Evolutionary conservation across 73 alveolate genomes (phyloP).

Genomic region (Uronychia setigera): DNA sequence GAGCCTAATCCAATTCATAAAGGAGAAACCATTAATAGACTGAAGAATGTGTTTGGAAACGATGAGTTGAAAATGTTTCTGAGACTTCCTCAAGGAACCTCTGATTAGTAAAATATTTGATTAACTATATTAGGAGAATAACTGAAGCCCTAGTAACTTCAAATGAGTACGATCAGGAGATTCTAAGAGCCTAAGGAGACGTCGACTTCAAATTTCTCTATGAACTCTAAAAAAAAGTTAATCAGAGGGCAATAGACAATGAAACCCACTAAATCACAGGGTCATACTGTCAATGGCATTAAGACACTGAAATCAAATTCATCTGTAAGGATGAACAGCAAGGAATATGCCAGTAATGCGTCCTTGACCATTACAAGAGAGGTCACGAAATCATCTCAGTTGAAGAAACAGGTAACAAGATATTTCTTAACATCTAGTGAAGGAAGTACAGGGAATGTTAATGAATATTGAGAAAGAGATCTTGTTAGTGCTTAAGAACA

Average conservation of each 20-base stretch:
- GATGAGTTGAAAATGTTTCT: not conserved
- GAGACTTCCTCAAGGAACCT: not conserved
- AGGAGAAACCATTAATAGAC: no score
- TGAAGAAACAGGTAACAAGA: slow-evolving; percentile 35
- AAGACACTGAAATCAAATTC: slow-evolving; percentile 44
- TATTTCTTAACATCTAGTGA: no score
- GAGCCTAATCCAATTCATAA: no score
- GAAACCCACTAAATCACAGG: not conserved
- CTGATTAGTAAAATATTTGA: not conserved
- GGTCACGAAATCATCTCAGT: slow-evolving; percentile 60
- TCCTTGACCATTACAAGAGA: slow-evolving; percentile 3
- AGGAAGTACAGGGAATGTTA: slow-evolving; percentile 46
- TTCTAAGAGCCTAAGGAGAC: not conserved
- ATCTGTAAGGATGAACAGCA: slow-evolving; percentile 50
- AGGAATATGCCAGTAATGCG: slow-evolving; percentile 65
- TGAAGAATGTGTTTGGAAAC: not conserved
- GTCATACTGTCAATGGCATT: slow-evolving; percentile 36
- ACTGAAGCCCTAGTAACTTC: not conserved
- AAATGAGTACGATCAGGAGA: not conserved
- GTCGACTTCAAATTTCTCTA: not conserved
- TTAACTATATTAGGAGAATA: not conserved
- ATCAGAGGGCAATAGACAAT: not conserved
- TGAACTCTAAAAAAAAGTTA: not conserved
- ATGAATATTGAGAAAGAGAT: slow-evolving; percentile 48
- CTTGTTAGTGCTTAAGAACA: slow-evolving; percentile 27